Percentiles rank a stretch among this genome's conserved stretches.
Evolutionary conservation across 495 filamentous ascomycete species (phyloP).

Genomic region (Apiosordaria backusii): DNA sequence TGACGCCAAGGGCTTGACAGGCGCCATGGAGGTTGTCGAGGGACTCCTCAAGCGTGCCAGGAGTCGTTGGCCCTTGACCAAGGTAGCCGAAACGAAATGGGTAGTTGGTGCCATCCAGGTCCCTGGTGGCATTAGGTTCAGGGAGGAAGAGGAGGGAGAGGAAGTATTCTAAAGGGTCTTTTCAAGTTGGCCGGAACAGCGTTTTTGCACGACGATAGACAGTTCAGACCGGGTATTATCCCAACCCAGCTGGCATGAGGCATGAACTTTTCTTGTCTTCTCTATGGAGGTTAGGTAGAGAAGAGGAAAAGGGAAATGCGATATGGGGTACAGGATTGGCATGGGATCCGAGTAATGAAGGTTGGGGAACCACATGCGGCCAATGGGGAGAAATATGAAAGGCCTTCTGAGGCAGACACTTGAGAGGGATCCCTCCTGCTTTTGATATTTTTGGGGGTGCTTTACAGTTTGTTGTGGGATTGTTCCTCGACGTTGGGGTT

Average conservation of each 20-base stretch:
- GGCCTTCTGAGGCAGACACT: neutral
- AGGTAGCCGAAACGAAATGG: slow-evolving; percentile 70
- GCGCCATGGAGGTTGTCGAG: slow-evolving; percentile 76
- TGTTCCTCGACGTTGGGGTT: neutral
- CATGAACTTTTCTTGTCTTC: neutral
- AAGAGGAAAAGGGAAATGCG: neutral
- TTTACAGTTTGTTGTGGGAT: slow-evolving; percentile 1
- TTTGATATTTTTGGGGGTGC: neutral
- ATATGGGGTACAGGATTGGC: neutral
- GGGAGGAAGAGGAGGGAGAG: slow-evolving; percentile 60
- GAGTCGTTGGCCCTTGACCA: slow-evolving; percentile 67
- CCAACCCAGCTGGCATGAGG: neutral
- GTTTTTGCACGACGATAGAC: neutral
- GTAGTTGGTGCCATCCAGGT: slow-evolving; percentile 69
- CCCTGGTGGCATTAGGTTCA: slow-evolving; percentile 63
- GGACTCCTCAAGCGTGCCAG: slow-evolving; percentile 74
- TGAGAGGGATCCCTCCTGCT: neutral
- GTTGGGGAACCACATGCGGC: neutral
- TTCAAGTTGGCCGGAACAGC: neutral
- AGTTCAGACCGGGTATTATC: neutral
- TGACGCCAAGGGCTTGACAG: slow-evolving; percentile 59
- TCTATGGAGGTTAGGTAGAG: neutral
- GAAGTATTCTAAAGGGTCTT: slow-evolving; percentile 38
- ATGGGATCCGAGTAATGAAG: neutral
- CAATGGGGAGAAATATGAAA: neutral